Conservation (phyloP, 78 protist species). For the Blattamonas nauphoetae region DNA sequence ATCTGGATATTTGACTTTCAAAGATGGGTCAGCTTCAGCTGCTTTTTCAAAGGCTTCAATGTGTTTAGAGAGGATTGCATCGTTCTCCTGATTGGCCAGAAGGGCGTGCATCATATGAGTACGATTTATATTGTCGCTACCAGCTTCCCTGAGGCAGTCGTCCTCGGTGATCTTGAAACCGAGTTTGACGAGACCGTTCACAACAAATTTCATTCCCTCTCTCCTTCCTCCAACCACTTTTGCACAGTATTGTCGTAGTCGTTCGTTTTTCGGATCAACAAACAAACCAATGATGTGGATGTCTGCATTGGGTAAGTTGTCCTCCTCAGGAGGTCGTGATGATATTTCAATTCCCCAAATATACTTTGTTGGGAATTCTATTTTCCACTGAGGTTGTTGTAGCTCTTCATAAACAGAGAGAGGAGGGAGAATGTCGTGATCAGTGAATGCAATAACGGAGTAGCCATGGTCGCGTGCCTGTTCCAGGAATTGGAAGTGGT, state of each 20-base stretch:
- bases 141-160: neutral
- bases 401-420: neutral
- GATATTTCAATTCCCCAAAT: conserved; percentile 7
- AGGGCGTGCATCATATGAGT: conserved; percentile 12
- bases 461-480: neutral
- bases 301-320: neutral
- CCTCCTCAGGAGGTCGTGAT: neutral
- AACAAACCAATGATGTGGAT: conserved; percentile 13
- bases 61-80: neutral
- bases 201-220: neutral
- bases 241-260: neutral
- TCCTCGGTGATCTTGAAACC: conserved; percentile 1
- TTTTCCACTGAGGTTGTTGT: neutral
- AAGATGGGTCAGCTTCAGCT: neutral
- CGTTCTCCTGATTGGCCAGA: neutral
- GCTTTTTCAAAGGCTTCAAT: neutral
- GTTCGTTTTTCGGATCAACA: conserved; percentile 1
- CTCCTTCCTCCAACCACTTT: neutral
- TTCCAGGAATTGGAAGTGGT: neutral
- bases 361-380: neutral
- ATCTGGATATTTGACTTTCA: neutral
- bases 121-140: neutral
- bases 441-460: conserved; percentile 8
- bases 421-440: conserved; percentile 2
- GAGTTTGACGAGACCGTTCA: neutral